Base-by-base conservation (phyloP, 2,329 filamentous ascomycete genomes). In the Zasmidium citrigriseum region DNA sequence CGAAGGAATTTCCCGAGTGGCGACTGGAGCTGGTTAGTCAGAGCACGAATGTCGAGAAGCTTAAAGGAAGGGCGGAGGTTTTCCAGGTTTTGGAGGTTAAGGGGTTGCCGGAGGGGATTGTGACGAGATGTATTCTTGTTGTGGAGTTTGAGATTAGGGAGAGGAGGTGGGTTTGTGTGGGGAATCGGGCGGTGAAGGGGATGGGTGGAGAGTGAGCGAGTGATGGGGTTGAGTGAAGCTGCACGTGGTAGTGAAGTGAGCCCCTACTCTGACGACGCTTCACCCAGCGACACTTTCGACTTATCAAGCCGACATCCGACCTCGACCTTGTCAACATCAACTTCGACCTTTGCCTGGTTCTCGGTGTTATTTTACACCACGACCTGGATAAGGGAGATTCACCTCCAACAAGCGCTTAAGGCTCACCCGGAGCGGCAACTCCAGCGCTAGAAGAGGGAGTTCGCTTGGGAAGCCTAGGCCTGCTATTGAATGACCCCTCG, bases 301-400 rank as follows among this genome's bases (percentile, higher is more conserved):
- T n/a, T n/a, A n/a, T n/a, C n/a, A n/a, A n/a, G n/a, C n/a, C n/a
- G n/a, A n/a, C n/a, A n/a, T n/a, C n/a, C n/a, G n/a, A n/a, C n/a
- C n/a, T n/a, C n/a, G n/a, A n/a, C n/a, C n/a, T n/a, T n/a, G n/a
- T n/a, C n/a, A n/a, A n/a, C n/a, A n/a, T n/a, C n/a, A n/a, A n/a
- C n/a, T n/a, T n/a, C n/a, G n/a, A n/a, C n/a, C n/a, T n/a, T n/a
- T n/a, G n/a, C n/a, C n/a, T 97, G 93, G 93, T 98, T 97, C 70
- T 93, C 93, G 0, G 97, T 97, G 75, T 84, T 96, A 34, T 96
- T 98, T 78, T 98, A 98, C 79, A 90, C 89, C 4, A 96, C 92
- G 1, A 96, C 91, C 18, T 98, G 95, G 73, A 89, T 97, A 66
- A 93, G 90, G 61, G 91, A 96, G 71, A 90, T 98, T 57, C 96